phyloP scores from a whole-genome alignment of 208 protist species.

The Trypanosoma theileri region DNA sequence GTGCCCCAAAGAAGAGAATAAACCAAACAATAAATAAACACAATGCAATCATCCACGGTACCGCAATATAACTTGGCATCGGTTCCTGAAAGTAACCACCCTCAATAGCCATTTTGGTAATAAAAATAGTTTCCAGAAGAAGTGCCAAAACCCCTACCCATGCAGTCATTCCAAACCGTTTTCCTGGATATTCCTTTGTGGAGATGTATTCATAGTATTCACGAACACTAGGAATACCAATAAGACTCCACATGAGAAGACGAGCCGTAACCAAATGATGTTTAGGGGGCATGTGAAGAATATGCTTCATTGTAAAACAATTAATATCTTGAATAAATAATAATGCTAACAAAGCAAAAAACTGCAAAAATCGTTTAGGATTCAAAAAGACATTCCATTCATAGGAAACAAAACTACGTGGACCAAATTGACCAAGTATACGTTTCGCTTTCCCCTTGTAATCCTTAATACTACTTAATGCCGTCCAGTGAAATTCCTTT shows the following conservation, averaged over 20 bases:
- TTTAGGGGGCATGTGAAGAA: slow-evolving; percentile 89
- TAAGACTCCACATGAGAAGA: slow-evolving; percentile 83
- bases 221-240: slow-evolving; percentile 83
- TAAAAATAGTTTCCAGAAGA: slow-evolving; percentile 71
- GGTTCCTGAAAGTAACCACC: slow-evolving; percentile 75
- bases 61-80: slow-evolving; percentile 65
- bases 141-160: slow-evolving; percentile 86
- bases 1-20: slow-evolving; percentile 68
- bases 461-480: slow-evolving; percentile 56
- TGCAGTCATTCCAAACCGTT: slow-evolving; percentile 86
- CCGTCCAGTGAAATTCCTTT: slow-evolving; percentile 83
- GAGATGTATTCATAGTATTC: slow-evolving; percentile 94
- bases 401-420: slow-evolving; percentile 81
- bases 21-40: slow-evolving; percentile 64
- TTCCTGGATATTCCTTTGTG: slow-evolving; percentile 48
- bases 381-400: slow-evolving; percentile 90
- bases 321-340: slow-evolving; percentile 94
- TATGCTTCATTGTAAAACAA: slow-evolving; percentile 96
- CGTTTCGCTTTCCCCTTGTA: slow-evolving; percentile 63
- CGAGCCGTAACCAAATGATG: slow-evolving; percentile 89
- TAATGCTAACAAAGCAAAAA: slow-evolving; percentile 56
- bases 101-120: slow-evolving; percentile 70
- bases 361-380: slow-evolving; percentile 71
- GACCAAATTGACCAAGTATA: slow-evolving; percentile 79
- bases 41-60: slow-evolving; percentile 71